Conservation (phyloP, 106 monocot species). For the Allium fistulosum region DNA sequence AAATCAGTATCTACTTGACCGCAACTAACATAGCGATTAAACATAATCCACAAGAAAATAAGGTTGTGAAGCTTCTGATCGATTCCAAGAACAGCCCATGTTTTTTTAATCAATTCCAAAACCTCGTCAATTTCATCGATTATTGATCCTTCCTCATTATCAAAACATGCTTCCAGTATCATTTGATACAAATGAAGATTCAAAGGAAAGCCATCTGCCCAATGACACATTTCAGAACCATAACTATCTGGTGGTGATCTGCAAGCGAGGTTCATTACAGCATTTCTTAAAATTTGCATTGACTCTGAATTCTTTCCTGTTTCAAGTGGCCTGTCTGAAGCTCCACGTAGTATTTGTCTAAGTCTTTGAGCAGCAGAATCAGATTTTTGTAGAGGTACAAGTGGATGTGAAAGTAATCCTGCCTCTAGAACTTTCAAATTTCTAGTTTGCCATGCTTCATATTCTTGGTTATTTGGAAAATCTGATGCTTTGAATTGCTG, state of each 20-base stretch:
- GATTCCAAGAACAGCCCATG: conserved; percentile 84
- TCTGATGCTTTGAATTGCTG: conserved; percentile 95
- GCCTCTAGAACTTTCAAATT: conserved; percentile 83
- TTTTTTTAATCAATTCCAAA: conserved; percentile 87
- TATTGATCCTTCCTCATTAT: conserved; percentile 72
- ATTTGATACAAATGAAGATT: conserved; percentile 83
- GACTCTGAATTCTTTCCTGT: conserved; percentile 92
- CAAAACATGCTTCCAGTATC: conserved; percentile 81
- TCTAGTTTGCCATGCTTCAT: conserved; percentile 59
- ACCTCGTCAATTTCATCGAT: conserved; percentile 91
- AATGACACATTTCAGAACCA: conserved; percentile 62
- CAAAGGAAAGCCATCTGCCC: conserved; percentile 91
- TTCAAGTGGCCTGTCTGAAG: conserved; percentile 67
- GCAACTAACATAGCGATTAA: conserved; percentile 49
- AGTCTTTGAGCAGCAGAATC: conserved; percentile 61
- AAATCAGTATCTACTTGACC: conserved; percentile 73
- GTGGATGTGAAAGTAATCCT: conserved; percentile 81
- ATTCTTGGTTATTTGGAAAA: conserved; percentile 72
- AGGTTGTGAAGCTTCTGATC: conserved; percentile 82
- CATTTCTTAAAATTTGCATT: conserved; percentile 80
- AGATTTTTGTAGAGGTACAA: conserved; percentile 46
- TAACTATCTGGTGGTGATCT: conserved; percentile 61
- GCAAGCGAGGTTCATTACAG: conserved; percentile 63
- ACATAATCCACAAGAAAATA: conserved; percentile 77
- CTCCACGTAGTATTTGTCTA: conserved; percentile 51